Evolutionary conservation across 2,329 filamentous ascomycete genomes (phyloP).

Genomic region (Penicillium sclerotiorum): DNA sequence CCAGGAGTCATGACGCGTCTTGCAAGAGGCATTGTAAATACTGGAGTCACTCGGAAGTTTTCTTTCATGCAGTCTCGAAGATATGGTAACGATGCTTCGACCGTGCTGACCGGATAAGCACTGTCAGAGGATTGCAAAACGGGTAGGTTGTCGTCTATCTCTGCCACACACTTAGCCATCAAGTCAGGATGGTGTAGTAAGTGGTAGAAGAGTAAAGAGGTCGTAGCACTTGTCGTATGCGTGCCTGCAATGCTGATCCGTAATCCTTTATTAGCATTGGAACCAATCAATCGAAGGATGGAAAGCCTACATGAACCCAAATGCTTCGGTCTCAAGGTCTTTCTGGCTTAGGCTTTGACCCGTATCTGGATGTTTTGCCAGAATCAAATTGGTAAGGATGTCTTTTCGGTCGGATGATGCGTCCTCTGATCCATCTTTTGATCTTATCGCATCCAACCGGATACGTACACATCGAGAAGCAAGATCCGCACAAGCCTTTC

Average conservation of each 20-base stretch:
- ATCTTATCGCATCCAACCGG: background rate
- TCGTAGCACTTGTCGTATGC: slow-evolving; percentile 36
- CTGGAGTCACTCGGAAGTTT: slow-evolving; percentile 39
- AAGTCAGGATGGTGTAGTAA: slow-evolving; percentile 32
- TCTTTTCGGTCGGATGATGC: slow-evolving; percentile 23
- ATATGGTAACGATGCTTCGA: slow-evolving; percentile 31
- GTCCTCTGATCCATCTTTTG: background rate
- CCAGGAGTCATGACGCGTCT: slow-evolving; percentile 28
- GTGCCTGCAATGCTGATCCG: slow-evolving; percentile 34
- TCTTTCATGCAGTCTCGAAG: slow-evolving; percentile 33
- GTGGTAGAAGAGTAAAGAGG: slow-evolving; percentile 35
- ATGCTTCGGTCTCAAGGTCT: slow-evolving; percentile 41
- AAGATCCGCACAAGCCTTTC: slow-evolving; percentile 19
- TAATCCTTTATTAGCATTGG: background rate
- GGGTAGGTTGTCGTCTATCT: slow-evolving; percentile 7
- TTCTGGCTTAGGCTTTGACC: slow-evolving; percentile 30
- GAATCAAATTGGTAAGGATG: slow-evolving; percentile 41
- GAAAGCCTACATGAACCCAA: slow-evolving; percentile 40
- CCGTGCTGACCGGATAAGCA: slow-evolving; percentile 26
- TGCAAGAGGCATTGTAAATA: slow-evolving; percentile 39
- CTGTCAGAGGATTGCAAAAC: slow-evolving; percentile 6
- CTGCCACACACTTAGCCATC: slow-evolving; percentile 16
- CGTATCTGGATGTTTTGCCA: slow-evolving; percentile 40
- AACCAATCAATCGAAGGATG: background rate
- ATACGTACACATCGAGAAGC: slow-evolving; percentile 15